Conservation (phyloP, 805 yeast genomes). For the Soucietia sequanensis region DNA sequence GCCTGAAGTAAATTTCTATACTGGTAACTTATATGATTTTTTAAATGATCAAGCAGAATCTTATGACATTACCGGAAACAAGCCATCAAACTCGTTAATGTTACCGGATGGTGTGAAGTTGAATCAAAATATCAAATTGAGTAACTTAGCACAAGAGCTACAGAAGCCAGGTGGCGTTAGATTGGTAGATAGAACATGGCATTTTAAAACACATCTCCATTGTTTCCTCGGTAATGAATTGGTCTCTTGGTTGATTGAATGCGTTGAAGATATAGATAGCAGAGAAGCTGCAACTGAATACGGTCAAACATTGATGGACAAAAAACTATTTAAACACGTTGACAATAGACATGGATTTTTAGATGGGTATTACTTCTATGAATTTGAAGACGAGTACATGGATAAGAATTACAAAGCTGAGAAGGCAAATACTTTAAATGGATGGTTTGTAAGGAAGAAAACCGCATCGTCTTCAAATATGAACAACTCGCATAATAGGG, state of each 20-base stretch:
- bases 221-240: constrained; percentile 85
- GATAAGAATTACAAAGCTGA: constrained; percentile 25
- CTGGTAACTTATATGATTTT: constrained; percentile 76
- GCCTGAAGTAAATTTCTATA: constrained; percentile 82
- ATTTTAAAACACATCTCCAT: constrained; percentile 70
- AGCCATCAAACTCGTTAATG: constrained; percentile 29
- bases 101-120: constrained; percentile 37
- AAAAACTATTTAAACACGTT: constrained; percentile 76
- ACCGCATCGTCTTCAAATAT: constrained; percentile 2
- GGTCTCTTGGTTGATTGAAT: constrained; percentile 80
- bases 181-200: constrained; percentile 86
- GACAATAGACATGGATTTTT: constrained; percentile 78
- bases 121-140: constrained; percentile 48
- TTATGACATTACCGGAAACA: constrained; percentile 36
- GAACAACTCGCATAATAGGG: constrained; percentile 5
- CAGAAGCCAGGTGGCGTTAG: constrained; percentile 66
- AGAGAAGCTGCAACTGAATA: constrained; percentile 80
- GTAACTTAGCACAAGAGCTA: constrained; percentile 59
- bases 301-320: constrained; percentile 76
- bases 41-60: constrained; percentile 48
- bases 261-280: constrained; percentile 74
- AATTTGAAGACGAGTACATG: constrained; percentile 56
- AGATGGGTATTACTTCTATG: constrained; percentile 92
- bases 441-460: constrained; percentile 35
- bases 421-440: constrained; percentile 5